Evolutionary conservation across 305 asterid genomes (phyloP), one percentile per base, ranked within the genome.

Genomic region (Fraxinus dipetala): DNA sequence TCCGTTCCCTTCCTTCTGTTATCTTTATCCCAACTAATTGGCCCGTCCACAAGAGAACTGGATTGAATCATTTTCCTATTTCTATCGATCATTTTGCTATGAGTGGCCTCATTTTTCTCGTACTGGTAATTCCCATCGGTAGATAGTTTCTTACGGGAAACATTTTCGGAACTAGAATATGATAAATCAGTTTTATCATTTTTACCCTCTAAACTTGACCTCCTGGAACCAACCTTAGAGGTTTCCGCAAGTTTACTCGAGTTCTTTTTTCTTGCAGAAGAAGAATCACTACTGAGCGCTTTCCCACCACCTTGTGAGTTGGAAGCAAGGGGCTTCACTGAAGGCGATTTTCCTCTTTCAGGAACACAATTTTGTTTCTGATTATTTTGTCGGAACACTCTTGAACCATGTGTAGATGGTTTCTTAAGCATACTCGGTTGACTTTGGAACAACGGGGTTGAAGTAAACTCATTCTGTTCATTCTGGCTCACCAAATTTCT

Each of bases 381-480:
- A 87, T 93, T 92, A 84, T 94, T 95, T 90, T 88, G 96, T 26
- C 89, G 87, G 80, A 95, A 94, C 82, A 88, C 93, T 35, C 72
- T 81, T 4, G 95, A 86, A 83, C 81, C 70, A 11, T 72, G 80
- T 26, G 86, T 38, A 34, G 89, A 82, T 70, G 89, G 79, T 70
- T 92, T 91, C 91, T 91, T 91, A 16, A 83, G 84, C 5, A 77
- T 32, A 81, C 82, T 80, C 16, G 88, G 78, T 70, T 86, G 93
- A 72, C 92, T 90, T 75, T 86, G 87, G 79, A 86, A 75, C 76
- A 14, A 4, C 20, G 59, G 2, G 59, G 59, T 14, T 48, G 59
- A 48, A 48, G 20, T 13, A 48, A 14, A 48, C 59, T 88, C 91
- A 56, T 84, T 85, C 30, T 78, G 75, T 84, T 93, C 95, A 82